A percentile compares a stretch with the other conserved stretches of the same genome.
Conservation (phyloP, 805 yeast genomes). For the Ogataea parapolymorpha region DNA sequence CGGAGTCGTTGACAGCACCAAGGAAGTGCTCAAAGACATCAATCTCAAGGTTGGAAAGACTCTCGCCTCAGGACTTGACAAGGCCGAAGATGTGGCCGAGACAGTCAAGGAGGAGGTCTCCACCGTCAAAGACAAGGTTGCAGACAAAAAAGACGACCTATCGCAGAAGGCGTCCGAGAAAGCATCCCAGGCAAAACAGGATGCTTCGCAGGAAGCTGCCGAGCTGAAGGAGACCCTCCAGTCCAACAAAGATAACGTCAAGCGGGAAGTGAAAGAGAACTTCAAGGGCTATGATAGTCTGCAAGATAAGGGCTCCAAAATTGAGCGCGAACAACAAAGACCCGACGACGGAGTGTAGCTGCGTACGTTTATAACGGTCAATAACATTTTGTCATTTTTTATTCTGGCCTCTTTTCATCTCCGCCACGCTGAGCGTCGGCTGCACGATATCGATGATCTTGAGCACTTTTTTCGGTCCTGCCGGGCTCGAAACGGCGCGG, state of each 20-base stretch:
- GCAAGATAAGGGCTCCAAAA: constrained; percentile 42
- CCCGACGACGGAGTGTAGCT: constrained; percentile 43
- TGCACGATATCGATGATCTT: constrained; percentile 22
- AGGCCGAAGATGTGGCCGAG: constrained; percentile 32
- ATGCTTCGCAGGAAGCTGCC: constrained; percentile 10
- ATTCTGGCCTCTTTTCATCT: constrained; percentile 7
- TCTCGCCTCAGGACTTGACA: constrained; percentile 39
- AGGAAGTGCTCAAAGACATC: constrained; percentile 22
- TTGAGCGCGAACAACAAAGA: constrained; percentile 42
- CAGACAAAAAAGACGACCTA: constrained; percentile 7
- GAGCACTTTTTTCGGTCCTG: constrained; percentile 34
- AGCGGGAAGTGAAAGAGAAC: constrained; percentile 5
- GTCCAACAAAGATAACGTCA: background rate
- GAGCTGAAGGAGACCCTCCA: constrained; percentile 1
- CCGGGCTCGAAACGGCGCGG: background rate
- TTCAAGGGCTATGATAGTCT: constrained; percentile 36
- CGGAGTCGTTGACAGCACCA: constrained; percentile 20
- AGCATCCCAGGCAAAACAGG: constrained; percentile 2
- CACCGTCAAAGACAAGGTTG: constrained; percentile 13
- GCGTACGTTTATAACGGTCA: background rate
- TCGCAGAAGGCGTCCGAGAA: constrained; percentile 1
- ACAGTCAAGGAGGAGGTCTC: constrained; percentile 10
- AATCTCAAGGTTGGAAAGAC: constrained; percentile 37
- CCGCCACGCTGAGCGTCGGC: constrained; percentile 17
- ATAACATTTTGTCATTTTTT: background rate